Evolutionary conservation across 2,329 filamentous ascomycete genomes (phyloP), one percentile per base, ranked within the genome.

Genomic region (Ploettnerulaceae sp.): DNA sequence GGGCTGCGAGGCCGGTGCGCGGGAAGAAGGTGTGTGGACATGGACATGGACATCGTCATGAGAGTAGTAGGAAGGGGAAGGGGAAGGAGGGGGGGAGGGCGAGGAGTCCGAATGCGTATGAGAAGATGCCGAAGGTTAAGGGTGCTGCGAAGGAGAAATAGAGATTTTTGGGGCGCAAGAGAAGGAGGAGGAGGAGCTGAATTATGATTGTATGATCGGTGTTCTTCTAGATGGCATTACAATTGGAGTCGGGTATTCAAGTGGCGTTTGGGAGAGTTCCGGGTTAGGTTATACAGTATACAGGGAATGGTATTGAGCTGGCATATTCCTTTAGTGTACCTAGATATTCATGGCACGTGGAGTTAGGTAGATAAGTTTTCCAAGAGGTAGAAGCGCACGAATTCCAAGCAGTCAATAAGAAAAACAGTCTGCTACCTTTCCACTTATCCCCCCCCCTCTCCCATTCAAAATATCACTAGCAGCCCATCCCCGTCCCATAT

Each of bases 21-120:
- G 65, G 34, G 41, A 42, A 32, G 34, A 31, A 35, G 21, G 41
- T 35, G 5, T 20, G 43, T 25, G 59, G 54, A 20, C 63, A 65
- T 49, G 55, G 54, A 4, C 63, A 66, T 26, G 60, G 61, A 31
- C 66, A 67, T 41, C 49, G 31, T 3, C 47, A 53, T 31, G 36
- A 28, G 8, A 47, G 32, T 3, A 45, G 53, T 37, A 31, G 34
- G 7, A 47, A 54, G 12, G 69, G 68, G 48, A 61, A 59, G 59
- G 64, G 66, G 48, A 61, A 59, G 61, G 67, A 45, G 49, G 64
- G 67, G 56, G 65, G 65, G 17, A 67, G 77, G 55, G 73, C 71
- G 59, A 79, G 82, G 14, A 89, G 85, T 60, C 86, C 86, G 17
- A 91, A 91, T 66, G 86, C 86, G 1, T 91, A 91, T 61, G 86